Evolutionary conservation across 352 stramenopile species (phyloP).

Genomic region (Phytophthora rubi): DNA sequence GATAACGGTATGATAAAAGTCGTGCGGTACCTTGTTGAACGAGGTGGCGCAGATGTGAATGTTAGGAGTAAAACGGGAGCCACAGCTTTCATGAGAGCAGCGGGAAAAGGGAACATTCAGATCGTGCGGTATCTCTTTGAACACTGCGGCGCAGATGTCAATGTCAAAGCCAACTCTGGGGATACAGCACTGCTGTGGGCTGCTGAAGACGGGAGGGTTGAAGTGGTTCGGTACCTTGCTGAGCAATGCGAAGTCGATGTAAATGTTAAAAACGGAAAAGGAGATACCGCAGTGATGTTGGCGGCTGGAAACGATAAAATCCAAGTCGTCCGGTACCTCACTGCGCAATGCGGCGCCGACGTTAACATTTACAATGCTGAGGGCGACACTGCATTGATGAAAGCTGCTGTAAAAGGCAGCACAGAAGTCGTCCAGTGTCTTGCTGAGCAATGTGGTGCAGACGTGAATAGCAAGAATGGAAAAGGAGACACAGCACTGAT

Average conservation of each 20-base stretch:
- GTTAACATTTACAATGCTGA: background rate
- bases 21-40: background rate
- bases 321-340: constrained; percentile 1
- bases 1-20: background rate
- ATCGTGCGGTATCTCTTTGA: background rate
- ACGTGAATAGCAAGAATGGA: background rate
- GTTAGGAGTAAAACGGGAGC: background rate
- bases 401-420: background rate
- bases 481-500: constrained; percentile 4
- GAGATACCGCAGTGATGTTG: background rate
- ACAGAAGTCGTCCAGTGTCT: constrained; percentile 4
- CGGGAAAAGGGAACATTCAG: background rate
- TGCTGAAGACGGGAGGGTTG: background rate
- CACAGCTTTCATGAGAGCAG: background rate
- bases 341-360: background rate
- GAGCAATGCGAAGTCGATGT: background rate
- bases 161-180: background rate
- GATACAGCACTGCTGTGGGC: background rate
- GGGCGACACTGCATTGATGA: background rate
- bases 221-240: background rate
- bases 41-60: background rate
- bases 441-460: constrained; percentile 3
- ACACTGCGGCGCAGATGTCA: background rate
- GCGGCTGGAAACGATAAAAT: background rate
- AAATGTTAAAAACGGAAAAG: background rate